phyloP scores from a whole-genome alignment of 2,329 filamentous ascomycete species.

The Ophiostoma ulmi region DNA sequence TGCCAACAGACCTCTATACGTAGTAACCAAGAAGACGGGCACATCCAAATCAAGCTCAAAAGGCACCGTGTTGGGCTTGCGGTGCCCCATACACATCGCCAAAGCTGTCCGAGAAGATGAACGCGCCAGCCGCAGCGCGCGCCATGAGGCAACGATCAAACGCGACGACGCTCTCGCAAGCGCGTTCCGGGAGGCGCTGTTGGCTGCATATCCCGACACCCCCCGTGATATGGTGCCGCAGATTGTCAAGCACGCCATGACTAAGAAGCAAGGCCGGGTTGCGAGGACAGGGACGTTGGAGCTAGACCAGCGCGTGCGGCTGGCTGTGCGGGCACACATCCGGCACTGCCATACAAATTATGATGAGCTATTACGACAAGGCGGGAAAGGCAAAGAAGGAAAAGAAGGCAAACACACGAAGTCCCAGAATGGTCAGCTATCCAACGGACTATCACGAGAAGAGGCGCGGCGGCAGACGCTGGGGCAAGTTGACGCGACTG shows the following conservation, averaged over 20 bases:
- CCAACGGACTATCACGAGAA: conserved; percentile 16
- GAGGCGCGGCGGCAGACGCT: conserved; percentile 28
- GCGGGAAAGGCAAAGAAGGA: background rate
- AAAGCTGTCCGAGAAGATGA: conserved; percentile 32
- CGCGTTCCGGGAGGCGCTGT: conserved; percentile 36
- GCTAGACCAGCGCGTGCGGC: conserved; percentile 38
- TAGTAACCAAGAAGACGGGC: conserved; percentile 31
- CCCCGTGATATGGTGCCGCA: conserved; percentile 35
- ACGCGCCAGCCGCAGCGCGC: conserved; percentile 32
- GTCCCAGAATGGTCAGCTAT: background rate
- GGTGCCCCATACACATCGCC: conserved; percentile 37
- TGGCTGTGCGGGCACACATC: conserved; percentile 47
- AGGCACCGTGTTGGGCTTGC: conserved; percentile 35
- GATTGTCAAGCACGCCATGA: conserved; percentile 38
- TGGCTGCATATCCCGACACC: conserved; percentile 38
- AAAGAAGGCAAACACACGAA: background rate
- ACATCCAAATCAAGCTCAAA: conserved; percentile 13
- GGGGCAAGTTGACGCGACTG: conserved; percentile 16
- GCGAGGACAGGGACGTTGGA: conserved; percentile 41
- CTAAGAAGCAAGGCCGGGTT: conserved; percentile 44
- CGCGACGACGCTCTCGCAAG: conserved; percentile 36
- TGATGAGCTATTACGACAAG: conserved; percentile 36
- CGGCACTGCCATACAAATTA: conserved; percentile 47
- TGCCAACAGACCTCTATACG: conserved; percentile 35
- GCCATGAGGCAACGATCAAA: conserved; percentile 33